Base-by-base conservation (phyloP, 148 eudicot genomes). In the Hydrangea macrophylla region DNA sequence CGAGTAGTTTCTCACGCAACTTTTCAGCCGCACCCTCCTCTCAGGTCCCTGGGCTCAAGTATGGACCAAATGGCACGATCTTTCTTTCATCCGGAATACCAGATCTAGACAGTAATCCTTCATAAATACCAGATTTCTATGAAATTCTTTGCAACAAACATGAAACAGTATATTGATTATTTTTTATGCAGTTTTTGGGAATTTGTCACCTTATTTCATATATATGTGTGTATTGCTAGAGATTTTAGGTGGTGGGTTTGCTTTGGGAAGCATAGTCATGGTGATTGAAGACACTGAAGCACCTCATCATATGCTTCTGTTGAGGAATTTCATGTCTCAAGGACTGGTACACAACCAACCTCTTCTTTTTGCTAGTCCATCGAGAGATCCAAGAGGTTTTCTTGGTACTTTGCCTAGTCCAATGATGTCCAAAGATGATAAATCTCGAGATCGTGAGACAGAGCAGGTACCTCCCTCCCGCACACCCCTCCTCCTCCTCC, bases 251-350 rank as follows among this genome's bases (percentile, higher is more conserved):
- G 98, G 98, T 80, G 98, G 97, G 48, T 90, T 85, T 54, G 71
- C 85, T 66, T 75, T 94, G 78, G 97, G 98, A 61, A 88, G 98
- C 77, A 77, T 94, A 36, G 76, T 94, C 58, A 82, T 94, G 95
- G 81, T 94, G 60, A 94, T 94, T 92, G 98, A 94, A 78, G 98
- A 94, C 76, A 73, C 86, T 13, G 97, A 94, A 83, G 98, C 97
- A 53, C 98, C 98, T 30, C 98, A 94, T 78, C 97, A 90, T 84
- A 88, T 94, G 98, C 76, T 94, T 55, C 78, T 94, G 76, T 73
- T 94, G 69, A 88, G 98, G 65, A 90, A 86, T 84, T 94, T 94
- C 67, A 94, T 94, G 98, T 86, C 97, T 44, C 98, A 94, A 80
- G 98, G 98, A 33, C 76, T 94, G 72, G 70, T 94, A 37, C 98